These are phyloP conservation scores for Aspergillus latus DNA, from an alignment of 2,329 filamentous ascomycete genomes.

Conservation along the genomic window DNA sequence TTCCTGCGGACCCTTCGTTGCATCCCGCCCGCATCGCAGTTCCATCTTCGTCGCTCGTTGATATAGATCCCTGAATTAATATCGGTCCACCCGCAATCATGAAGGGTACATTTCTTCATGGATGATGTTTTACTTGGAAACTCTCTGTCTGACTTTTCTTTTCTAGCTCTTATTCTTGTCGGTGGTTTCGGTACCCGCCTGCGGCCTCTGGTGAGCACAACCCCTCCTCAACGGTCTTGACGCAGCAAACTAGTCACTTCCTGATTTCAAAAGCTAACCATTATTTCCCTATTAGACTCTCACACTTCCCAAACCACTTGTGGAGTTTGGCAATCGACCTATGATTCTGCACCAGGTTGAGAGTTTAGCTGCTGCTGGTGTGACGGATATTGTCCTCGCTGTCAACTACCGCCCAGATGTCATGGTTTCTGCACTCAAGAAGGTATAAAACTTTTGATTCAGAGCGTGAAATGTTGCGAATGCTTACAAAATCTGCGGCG, in stretches of 20 bases:
- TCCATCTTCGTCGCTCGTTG: slow-evolving; percentile 16
- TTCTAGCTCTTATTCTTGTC: slow-evolving; percentile 90
- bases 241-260: slow-evolving; percentile 8
- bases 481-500: slow-evolving; percentile 5
- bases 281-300: slow-evolving; percentile 66
- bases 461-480: not conserved
- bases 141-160: slow-evolving; percentile 13
- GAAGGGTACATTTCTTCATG: slow-evolving; percentile 17
- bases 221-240: slow-evolving; percentile 31
- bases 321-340: slow-evolving; percentile 97
- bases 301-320: slow-evolving; percentile 93
- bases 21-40: slow-evolving; percentile 8
- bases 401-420: slow-evolving; percentile 99
- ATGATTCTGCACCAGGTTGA: slow-evolving; percentile 99
- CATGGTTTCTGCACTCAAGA: slow-evolving; percentile 90
- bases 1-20: not conserved
- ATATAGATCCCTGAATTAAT: slow-evolving; percentile 6
- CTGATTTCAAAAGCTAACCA: slow-evolving; percentile 18
- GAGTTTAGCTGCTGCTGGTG: slow-evolving; percentile 86
- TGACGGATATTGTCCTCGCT: slow-evolving; percentile 95
- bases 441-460: slow-evolving; percentile 55
- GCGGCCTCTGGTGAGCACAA: slow-evolving; percentile 75
- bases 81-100: slow-evolving; percentile 15
- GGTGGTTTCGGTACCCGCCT: slow-evolving; percentile 98
- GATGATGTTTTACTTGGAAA: not conserved